Base-by-base conservation (phyloP, 1,284 basidiomycete genomes). In the Coriolopsis trogii region DNA sequence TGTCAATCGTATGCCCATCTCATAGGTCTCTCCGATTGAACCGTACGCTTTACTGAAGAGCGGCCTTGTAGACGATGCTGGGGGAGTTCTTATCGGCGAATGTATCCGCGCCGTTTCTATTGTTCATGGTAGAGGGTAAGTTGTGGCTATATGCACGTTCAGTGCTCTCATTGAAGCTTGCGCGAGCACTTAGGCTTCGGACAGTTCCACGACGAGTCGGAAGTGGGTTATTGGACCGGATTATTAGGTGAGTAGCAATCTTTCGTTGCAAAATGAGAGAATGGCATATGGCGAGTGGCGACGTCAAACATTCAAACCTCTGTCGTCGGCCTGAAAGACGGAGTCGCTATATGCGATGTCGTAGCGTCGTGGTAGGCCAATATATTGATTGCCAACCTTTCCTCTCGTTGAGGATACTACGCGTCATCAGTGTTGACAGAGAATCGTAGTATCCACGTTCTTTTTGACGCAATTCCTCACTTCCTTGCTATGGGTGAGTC, bases 71-170 rank as follows among this genome's bases (percentile, higher is more conserved):
- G 89, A 90, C 90, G 1, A 91, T 97, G 87, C 79, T 96, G 15
- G 93, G 93, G 39, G 95, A 98, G 71, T 95, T 97, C 66, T 71
- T 97, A 37, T 89, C 88, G 7, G 94, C 95, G 21, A 95, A 95
- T 65, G 88, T 95, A 25, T 91, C 91, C 9, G 92, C 89, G 25
- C 93, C 91, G 9, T 95, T 95, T 68, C 70, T 95, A 43, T 75
- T 95, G 51, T 93, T 93, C 73, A 96, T 97, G 95, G 92, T 97
- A 20, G 90, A 91, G 80, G 84, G 89, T 86, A 59, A 39, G 76
- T 53, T 20, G 29, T 30, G 33, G 46, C 54, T 48, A 43, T 60
- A 49, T 37, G 31, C 38, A 44, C 15, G 10, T 37, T 20, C 28
- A 20, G 7, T 41, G 15, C 30, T 24, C 20, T 18, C 16, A 21